These are phyloP conservation scores for Diospyros kaki DNA, from an alignment of 148 eudicot genomes.

Conservation along the genomic window DNA sequence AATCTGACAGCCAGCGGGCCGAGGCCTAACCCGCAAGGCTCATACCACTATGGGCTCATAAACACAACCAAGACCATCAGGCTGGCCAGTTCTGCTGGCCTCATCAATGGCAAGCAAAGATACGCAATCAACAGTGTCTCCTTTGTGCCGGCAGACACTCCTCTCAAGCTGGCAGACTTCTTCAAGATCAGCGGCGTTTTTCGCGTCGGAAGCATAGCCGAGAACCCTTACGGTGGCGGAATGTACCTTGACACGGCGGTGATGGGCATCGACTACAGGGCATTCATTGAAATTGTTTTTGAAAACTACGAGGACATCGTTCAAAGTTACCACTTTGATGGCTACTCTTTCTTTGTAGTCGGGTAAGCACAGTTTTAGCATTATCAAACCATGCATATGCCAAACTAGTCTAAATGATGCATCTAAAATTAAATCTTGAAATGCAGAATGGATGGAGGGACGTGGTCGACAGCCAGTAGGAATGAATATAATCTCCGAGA, in stretches of 20 bases:
- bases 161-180: slow-evolving; percentile 84
- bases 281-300: slow-evolving; percentile 76
- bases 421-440: not conserved
- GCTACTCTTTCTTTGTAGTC: slow-evolving; percentile 87
- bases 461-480: slow-evolving; percentile 70
- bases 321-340: slow-evolving; percentile 83
- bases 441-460: slow-evolving; percentile 94
- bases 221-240: slow-evolving; percentile 58
- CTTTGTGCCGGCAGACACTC: slow-evolving; percentile 75
- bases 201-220: slow-evolving; percentile 63
- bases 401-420: too few relatives aligned
- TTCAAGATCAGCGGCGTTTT: slow-evolving; percentile 85
- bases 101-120: slow-evolving; percentile 71
- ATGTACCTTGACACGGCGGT: slow-evolving; percentile 75
- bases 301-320: slow-evolving; percentile 67
- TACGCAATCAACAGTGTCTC: slow-evolving; percentile 93
- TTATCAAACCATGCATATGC: too few relatives aligned
- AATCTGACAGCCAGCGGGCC: slow-evolving; percentile 98
- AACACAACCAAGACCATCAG: slow-evolving; percentile 76
- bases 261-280: slow-evolving; percentile 61
- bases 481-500: slow-evolving; percentile 82
- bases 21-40: slow-evolving; percentile 96
- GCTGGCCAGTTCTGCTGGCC: slow-evolving; percentile 71
- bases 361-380: slow-evolving; percentile 51
- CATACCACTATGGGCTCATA: slow-evolving; percentile 91